A percentile compares a stretch with the other conserved stretches of the same genome.
phyloP scores from a whole-genome alignment of 805 yeast species.

The Wickerhamomyces silvicola region DNA sequence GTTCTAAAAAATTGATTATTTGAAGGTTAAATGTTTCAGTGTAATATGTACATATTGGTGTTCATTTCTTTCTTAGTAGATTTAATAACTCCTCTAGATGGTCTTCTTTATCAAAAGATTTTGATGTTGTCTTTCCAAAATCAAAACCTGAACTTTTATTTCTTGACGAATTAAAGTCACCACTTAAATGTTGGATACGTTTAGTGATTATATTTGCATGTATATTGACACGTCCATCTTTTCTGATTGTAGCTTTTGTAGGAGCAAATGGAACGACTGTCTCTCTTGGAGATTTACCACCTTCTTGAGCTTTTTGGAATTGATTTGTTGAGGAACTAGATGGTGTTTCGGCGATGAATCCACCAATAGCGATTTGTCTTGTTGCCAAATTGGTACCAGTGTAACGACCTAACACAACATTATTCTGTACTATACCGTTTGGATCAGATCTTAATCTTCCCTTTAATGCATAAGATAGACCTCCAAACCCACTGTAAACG shows the following conservation, averaged over 20 bases:
- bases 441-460: slow-evolving; percentile 70
- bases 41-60: background rate
- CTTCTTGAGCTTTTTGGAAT: slow-evolving; percentile 27
- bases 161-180: too few species aligned
- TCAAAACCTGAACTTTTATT: too few species aligned
- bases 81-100: too few species aligned
- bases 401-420: slow-evolving; percentile 65
- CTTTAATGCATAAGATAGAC: slow-evolving; percentile 59
- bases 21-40: background rate
- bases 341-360: slow-evolving; percentile 34
- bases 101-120: too few species aligned
- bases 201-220: background rate
- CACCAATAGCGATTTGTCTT: slow-evolving; percentile 49
- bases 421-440: slow-evolving; percentile 51
- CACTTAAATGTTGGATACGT: too few species aligned
- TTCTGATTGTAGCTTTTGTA: slow-evolving; percentile 29
- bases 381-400: slow-evolving; percentile 34
- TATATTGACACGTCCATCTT: slow-evolving; percentile 29
- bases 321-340: slow-evolving; percentile 25
- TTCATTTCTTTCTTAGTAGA: background rate
- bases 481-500: slow-evolving; percentile 62
- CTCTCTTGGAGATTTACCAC: slow-evolving; percentile 38
- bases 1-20: slow-evolving; percentile 34
- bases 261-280: slow-evolving; percentile 36
- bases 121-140: too few species aligned